Evolutionary conservation across 2,329 filamentous ascomycete species (phyloP).

Genomic region (Ophiostoma novo-ulmi): DNA sequence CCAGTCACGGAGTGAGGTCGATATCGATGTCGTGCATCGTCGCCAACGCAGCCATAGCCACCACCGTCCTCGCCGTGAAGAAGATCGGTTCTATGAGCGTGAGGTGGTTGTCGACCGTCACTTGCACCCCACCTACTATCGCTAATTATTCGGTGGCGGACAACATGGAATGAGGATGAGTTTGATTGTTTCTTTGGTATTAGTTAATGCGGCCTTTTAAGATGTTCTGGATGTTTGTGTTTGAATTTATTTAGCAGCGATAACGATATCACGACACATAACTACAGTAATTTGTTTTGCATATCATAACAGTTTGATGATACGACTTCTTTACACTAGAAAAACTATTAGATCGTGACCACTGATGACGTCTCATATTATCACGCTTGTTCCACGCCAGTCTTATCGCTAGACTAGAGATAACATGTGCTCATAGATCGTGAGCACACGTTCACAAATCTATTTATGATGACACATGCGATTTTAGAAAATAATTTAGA

Average conservation of each 20-base stretch:
- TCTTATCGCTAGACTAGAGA: not conserved
- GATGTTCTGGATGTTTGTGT: not conserved
- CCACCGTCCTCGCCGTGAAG: conserved; percentile 41
- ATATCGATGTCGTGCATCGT: conserved; percentile 44
- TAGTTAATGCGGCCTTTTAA: not conserved
- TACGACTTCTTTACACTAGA: not conserved
- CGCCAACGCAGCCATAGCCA: conserved; percentile 34
- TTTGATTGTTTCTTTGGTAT: not conserved
- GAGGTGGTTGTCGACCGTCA: conserved; percentile 59
- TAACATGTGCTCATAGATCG: not conserved
- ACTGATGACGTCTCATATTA: not conserved
- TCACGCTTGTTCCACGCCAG: not conserved
- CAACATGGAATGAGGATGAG: not conserved
- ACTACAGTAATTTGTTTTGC: not conserved
- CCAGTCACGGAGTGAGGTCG: conserved; percentile 32
- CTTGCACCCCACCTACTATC: conserved; percentile 30
- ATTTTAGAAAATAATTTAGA: conserved; percentile 13
- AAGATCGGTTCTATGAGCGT: conserved; percentile 61
- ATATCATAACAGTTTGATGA: not conserved
- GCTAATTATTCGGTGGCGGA: conserved; percentile 22
- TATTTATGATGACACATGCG: too few relatives aligned
- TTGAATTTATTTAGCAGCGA: not conserved
- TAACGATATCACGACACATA: not conserved
- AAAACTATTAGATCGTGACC: not conserved
- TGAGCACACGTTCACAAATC: not conserved